Base-by-base conservation (phyloP, 2,329 filamentous ascomycete genomes). In the Rutstroemia sydowiana region DNA sequence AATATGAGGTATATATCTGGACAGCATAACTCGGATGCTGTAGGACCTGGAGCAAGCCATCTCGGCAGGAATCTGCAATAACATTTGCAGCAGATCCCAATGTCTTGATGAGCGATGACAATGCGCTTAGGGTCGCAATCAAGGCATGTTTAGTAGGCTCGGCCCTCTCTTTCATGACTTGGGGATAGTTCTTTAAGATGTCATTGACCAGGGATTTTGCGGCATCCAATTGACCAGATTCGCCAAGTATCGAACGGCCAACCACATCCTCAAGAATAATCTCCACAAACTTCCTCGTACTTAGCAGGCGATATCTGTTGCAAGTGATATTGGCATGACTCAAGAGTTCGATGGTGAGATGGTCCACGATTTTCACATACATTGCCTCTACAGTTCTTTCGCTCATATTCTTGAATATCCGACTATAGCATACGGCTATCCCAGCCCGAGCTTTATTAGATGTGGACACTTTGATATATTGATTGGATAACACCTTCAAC, bases 1-100 rank as follows among this genome's bases (percentile, higher is more conserved):
- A 95, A 55, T 87, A 81, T 4, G 93, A 88, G 1, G 89, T 85
- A 62, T 93, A 87, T 3, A 97, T 83, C 65, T 98, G 93, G 2
- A 98, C 93, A 4, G 90, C 93, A 68, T 97, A 97, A 69, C 89
- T 96, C 0, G 91, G 89, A 68, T 98, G 93, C 61, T 95, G 88
- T 23, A 97, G 74, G 5, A 95, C 88, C 66, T 96, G 90, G 36
- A 97, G 74, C 30, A 98, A 73, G 3, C 87, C 87, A 67, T 98
- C 93, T 45, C 92, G 81, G 65, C 89, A 95, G 13, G 77, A 67
- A 57, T 98, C 95, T 7, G 89, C 87, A 60, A 96, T 82, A 48
- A 74, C 75, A 56, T 84, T 87, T 31, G 88, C 79, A 2, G 91
- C 91, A 18, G 92, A 92, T 3, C 91, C 92, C 3, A 98, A 75